Percentiles rank a stretch among this genome's conserved stretches.
phyloP scores from a whole-genome alignment of 1,284 basidiomycete genomes.

The Ceratobasidium sp. region DNA sequence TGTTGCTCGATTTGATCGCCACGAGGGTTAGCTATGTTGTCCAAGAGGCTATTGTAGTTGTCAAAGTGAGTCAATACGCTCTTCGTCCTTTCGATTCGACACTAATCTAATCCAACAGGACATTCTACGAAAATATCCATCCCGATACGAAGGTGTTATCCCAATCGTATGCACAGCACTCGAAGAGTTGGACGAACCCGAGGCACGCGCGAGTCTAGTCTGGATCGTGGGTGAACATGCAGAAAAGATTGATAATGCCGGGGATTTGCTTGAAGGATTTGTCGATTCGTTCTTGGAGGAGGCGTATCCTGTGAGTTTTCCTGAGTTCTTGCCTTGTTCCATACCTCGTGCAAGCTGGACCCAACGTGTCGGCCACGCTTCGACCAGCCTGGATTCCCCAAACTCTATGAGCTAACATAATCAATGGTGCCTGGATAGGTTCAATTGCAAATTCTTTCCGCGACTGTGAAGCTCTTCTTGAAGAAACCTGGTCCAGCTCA shows the following conservation, averaged over 20 bases:
- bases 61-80: constrained; percentile 71
- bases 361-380: no score
- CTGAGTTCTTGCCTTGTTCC: no score
- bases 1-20: constrained; percentile 87
- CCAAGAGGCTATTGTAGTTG: constrained; percentile 97
- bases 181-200: constrained; percentile 96
- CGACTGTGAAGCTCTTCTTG: constrained; percentile 96
- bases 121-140: constrained; percentile 98
- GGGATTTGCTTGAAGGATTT: constrained; percentile 89
- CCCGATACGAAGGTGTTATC: constrained; percentile 96
- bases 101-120: constrained; percentile 62
- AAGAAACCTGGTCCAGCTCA: constrained; percentile 93
- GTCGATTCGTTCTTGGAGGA: constrained; percentile 94
- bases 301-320: constrained; percentile 72
- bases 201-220: constrained; percentile 96
- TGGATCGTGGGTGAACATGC: constrained; percentile 99
- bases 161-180: constrained; percentile 93
- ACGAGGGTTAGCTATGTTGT: constrained; percentile 97
- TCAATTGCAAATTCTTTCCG: constrained; percentile 94
- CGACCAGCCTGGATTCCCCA: no score
- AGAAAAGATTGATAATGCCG: constrained; percentile 95
- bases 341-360: no score
- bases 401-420: background rate
- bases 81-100: background rate
- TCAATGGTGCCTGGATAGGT: constrained; percentile 59